Evolutionary conservation across 1,139 yeast species (phyloP), one percentile per base, ranked within the genome.

Genomic region (Yamadazyma sp.): DNA sequence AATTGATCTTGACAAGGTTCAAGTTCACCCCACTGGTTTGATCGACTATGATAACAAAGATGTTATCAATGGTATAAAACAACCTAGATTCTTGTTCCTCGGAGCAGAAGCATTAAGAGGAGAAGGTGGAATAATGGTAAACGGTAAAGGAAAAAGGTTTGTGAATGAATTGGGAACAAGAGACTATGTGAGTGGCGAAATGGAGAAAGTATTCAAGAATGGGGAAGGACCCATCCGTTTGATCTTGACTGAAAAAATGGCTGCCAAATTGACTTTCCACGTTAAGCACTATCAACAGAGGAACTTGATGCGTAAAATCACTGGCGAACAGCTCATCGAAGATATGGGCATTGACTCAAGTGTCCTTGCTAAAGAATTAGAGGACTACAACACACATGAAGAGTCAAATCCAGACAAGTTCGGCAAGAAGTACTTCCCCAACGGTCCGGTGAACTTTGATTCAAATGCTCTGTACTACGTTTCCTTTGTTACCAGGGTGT

Each of bases 61-160:
- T 11, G 69, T 69, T 9, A 65, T 70, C 36, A 45, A 42, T 10
- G 73, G 75, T 4, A 59, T 56, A 43, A 69, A 67, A 32, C 48
- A 53, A 1, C 77, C 77, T 1, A 50, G 76, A 31, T 81, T 81
- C 64, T 77, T 83, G 49, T 82, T 84, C 51, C 65, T 85, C 34
- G 89, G 89, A 12, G 92, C 92, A 2, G 92, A 85, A 56, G 87
- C 88, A 0, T 63, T 86, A 30, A 71, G 92, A 53, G 91, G 91
- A 6, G 79, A 81, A 54, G 94, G 94, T 37, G 92, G 91, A 6
- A 70, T 85, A 26, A 67, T 86, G 55, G 53, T 86, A 37, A 81
- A 83, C 54, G 66, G 69, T 11, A 66, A 73, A 40, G 87, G 91
- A 10, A 73, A 76, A 45, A 68, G 95, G 48, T 86, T 83, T 60